These are phyloP conservation scores for Saccharomycopsis sp. DNA, from an alignment of 805 yeast species.

Conservation along the genomic window DNA sequence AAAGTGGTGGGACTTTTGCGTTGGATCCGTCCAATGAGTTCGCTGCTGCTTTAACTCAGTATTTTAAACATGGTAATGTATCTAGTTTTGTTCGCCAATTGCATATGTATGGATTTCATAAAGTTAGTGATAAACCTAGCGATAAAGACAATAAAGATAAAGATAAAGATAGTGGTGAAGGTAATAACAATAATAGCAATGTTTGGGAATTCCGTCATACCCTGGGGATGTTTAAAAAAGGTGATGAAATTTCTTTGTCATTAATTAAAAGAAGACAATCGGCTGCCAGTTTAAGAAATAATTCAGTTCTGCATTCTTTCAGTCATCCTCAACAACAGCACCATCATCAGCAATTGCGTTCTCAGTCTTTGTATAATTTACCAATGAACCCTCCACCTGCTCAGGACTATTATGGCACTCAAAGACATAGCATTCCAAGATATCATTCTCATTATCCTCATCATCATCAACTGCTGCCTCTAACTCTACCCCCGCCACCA, in stretches of 20 bases:
- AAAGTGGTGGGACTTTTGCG: conserved; percentile 49
- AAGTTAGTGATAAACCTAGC: conserved; percentile 41
- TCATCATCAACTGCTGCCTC: conserved; percentile 16
- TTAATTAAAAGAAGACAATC: conserved; percentile 64
- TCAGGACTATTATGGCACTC: conserved; percentile 17
- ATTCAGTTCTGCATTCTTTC: conserved; percentile 22
- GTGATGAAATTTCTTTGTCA: conserved; percentile 67
- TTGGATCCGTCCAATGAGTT: conserved; percentile 59
- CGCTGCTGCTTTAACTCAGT: conserved; percentile 53
- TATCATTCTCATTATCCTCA: conserved; percentile 10
- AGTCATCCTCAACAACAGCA: conserved; percentile 6
- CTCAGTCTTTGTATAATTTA: background rate
- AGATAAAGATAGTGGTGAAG: conserved; percentile 7
- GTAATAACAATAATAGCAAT: conserved; percentile 17
- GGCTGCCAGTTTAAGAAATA: conserved; percentile 35
- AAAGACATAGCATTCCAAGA: conserved; percentile 21
- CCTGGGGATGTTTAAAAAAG: conserved; percentile 70
- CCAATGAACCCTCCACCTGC: conserved; percentile 1
- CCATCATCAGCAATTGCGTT: background rate
- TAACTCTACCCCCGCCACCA: conserved; percentile 7
- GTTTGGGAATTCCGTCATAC: conserved; percentile 89
- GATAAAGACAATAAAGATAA: conserved; percentile 23
- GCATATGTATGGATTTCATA: conserved; percentile 96
- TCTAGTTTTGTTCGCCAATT: conserved; percentile 90
- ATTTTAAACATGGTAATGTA: conserved; percentile 91